Evolutionary conservation across 83 land plant species (phyloP), one percentile per base, ranked within the genome.

Genomic region (Isoetes engelmannii): DNA sequence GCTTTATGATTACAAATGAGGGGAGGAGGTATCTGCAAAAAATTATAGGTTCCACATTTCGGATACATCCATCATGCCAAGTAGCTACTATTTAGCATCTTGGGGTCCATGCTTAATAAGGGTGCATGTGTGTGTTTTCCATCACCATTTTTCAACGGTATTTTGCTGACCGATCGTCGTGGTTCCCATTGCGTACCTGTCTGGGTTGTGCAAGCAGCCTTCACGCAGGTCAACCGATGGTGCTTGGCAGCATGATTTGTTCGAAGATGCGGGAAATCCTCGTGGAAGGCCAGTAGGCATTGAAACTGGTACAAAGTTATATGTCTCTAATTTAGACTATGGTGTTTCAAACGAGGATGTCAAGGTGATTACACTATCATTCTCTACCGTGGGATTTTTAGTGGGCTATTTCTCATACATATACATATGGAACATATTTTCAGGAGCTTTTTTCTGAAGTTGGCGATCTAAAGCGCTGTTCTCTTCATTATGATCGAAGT

Each of bases 301-400:
- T 58, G 96, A 87, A 63, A 80, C 77, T 56, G 92, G 89, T 18
- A 80, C 94, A 41, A 92, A 89, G 81, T 75, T 92, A 18, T 87
- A 84, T 78, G 68, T 92, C 48, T 89, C 96, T 56, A 92, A 92
- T 80, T 80, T 92, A 73, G 96, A 92, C 60, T 70, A 57, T 63
- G 89, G 89, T 15, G 96, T 92, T 45, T 79, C 92, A 7, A 92
- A 84, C 76, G 86, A 90, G 56, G 98, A 92, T 75, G 84, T 92
- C 72, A 92, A 82, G 96, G 98, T 89, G 48, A 17, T 37, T 10
- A 18, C 18, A 18, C 48, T 56, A 48, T 55, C 18, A 47, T 59
- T 13, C n/a, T 8, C 2, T 41, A 42, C 47, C 48, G 13, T 48
- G 5, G 6, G 20, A 7, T 47, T 7, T 46, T 28, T 28, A 28